phyloP scores from a whole-genome alignment of 768 basidiomycete genomes.

The Rubroboletus pulcherrimus region DNA sequence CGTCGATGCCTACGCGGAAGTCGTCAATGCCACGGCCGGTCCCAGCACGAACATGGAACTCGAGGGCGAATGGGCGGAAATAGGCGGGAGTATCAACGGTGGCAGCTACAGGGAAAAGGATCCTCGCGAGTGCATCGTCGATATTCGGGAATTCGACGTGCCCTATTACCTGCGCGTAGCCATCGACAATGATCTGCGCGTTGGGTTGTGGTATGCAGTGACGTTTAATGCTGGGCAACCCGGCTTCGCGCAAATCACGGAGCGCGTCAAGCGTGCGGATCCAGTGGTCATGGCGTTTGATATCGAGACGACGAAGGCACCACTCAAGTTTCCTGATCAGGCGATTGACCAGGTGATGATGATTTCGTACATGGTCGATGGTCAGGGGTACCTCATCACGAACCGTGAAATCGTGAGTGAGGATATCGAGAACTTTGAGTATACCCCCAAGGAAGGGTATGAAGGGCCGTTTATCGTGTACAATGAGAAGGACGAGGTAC shows the following conservation, averaged over 20 bases:
- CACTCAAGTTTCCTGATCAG: conserved; percentile 98
- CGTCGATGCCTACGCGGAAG: conserved; percentile 96
- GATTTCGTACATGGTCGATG: conserved; percentile 99
- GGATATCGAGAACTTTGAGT: conserved; percentile 98
- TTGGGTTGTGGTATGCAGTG: conserved; percentile 96
- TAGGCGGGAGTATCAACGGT: conserved; percentile 37
- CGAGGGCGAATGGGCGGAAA: conserved; percentile 59
- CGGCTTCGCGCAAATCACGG: conserved; percentile 61
- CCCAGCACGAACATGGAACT: conserved; percentile 65
- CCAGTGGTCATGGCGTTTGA: conserved; percentile 99
- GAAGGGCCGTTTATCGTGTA: conserved; percentile 95
- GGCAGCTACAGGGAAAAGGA: conserved; percentile 58
- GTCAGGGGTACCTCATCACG: conserved; percentile 95
- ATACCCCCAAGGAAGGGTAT: conserved; percentile 96
- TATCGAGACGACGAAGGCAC: conserved; percentile 99
- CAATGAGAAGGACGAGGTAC: conserved; percentile 89
- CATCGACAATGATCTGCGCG: conserved; percentile 96
- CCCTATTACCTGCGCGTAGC: conserved; percentile 98
- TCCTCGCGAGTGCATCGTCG: conserved; percentile 89
- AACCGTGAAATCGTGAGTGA: conserved; percentile 97
- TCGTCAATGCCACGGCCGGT: conserved; percentile 74
- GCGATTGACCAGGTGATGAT: conserved; percentile 99
- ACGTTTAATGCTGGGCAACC: conserved; percentile 81
- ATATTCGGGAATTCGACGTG: conserved; percentile 94
- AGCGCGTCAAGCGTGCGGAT: conserved; percentile 96